Evolutionary conservation across 495 filamentous ascomycete genomes (phyloP).

Genomic region (Parachaetomium inaequale): DNA sequence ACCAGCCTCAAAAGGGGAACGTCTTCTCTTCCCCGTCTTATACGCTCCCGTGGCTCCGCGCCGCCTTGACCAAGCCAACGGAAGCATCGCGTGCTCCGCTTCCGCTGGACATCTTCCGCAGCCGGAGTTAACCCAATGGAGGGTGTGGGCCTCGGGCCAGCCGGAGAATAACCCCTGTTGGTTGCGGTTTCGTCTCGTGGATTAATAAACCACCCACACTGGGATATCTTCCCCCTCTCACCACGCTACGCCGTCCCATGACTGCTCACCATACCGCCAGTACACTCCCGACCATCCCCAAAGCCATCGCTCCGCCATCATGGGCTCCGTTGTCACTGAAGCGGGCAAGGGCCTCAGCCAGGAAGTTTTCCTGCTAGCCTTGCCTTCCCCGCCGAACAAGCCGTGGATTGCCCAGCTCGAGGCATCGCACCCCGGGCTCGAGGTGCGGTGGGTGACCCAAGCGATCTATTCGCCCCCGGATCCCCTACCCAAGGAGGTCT

Average conservation of each 20-base stretch:
- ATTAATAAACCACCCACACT: neutral
- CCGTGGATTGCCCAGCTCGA: slow-evolving; percentile 30
- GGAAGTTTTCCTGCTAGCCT: slow-evolving; percentile 22
- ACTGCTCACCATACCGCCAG: neutral
- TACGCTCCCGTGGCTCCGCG: neutral
- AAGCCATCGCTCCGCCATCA: too few relatives aligned
- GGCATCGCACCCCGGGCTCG: slow-evolving; percentile 28
- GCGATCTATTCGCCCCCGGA: neutral
- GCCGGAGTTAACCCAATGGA: neutral
- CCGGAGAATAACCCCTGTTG: neutral
- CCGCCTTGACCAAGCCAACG: neutral
- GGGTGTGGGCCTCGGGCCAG: neutral
- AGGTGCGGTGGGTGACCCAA: slow-evolving; percentile 29
- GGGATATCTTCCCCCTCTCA: neutral
- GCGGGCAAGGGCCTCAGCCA: slow-evolving; percentile 10
- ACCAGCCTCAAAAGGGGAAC: too few relatives aligned
- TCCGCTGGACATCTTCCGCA: neutral
- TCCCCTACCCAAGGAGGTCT: slow-evolving; percentile 15
- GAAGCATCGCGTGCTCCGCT: slow-evolving; percentile 3
- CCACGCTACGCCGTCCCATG: neutral
- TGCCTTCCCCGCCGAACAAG: slow-evolving; percentile 16
- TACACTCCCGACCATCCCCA: neutral
- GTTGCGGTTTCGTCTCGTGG: neutral
- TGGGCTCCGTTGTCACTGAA: slow-evolving; percentile 7
- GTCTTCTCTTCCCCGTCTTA: too few relatives aligned